Conservation (phyloP, 805 yeast genomes). For the Candida morakotiae region DNA sequence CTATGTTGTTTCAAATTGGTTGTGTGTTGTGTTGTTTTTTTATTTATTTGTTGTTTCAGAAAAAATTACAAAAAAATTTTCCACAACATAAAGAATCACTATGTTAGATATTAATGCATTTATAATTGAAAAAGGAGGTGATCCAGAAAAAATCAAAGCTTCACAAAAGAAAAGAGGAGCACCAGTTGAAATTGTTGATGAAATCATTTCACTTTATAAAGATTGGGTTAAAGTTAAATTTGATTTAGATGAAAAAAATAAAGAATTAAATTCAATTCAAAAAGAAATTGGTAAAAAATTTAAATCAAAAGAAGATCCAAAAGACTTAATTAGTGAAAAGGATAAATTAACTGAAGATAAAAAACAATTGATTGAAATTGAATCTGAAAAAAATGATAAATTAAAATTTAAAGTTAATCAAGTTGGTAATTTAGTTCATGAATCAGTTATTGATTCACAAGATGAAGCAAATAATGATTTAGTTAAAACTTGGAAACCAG, state of each 20-base stretch:
- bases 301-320: conserved; percentile 93
- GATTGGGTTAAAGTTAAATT: conserved; percentile 82
- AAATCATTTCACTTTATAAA: conserved; percentile 86
- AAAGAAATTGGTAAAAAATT: conserved; percentile 89
- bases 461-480: conserved; percentile 91
- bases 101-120: conserved; percentile 94
- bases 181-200: conserved; percentile 92
- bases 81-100: background rate
- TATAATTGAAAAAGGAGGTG: conserved; percentile 95
- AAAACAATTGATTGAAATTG: conserved; percentile 58
- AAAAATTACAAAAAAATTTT: background rate
- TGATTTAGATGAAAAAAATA: conserved; percentile 86
- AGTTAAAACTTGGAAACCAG: conserved; percentile 85
- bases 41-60: background rate
- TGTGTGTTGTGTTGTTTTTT: too few relatives aligned
- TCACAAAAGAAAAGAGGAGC: conserved; percentile 95
- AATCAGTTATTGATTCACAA: conserved; percentile 78
- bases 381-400: conserved; percentile 73
- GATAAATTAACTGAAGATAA: conserved; percentile 70
- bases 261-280: conserved; percentile 82
- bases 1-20: too few relatives aligned
- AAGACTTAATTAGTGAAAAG: conserved; percentile 76
- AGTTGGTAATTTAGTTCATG: conserved; percentile 93
- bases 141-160: conserved; percentile 80
- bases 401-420: conserved; percentile 79